Conservation (phyloP, 2,329 filamentous ascomycete genomes). For the Ascochyta clinopodiicola region DNA sequence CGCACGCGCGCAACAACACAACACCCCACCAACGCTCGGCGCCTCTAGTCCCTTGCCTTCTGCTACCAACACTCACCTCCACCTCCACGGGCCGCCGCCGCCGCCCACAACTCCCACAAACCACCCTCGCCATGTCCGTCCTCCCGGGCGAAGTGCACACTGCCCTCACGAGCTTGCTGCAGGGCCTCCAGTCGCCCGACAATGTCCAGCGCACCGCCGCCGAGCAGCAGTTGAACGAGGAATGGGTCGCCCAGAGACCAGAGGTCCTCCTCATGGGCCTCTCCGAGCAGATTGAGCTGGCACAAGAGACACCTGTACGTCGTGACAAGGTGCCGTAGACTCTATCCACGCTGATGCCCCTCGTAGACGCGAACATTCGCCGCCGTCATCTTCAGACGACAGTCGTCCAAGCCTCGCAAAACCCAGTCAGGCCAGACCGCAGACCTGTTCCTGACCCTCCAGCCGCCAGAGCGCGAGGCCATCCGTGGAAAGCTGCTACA, state of each 20-base stretch:
- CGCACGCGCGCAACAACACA: slow-evolving; percentile 6
- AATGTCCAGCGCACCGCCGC: slow-evolving; percentile 84
- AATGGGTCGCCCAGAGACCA: slow-evolving; percentile 83
- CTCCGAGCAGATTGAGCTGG: slow-evolving; percentile 85
- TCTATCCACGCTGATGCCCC: slow-evolving; percentile 11
- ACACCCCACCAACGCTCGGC: slow-evolving; percentile 1
- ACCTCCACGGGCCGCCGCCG: slow-evolving; percentile 28
- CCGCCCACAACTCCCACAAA: slow-evolving; percentile 25
- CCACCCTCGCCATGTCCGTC: slow-evolving; percentile 71
- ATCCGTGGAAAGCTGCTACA: slow-evolving; percentile 87
- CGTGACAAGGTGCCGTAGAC: not conserved
- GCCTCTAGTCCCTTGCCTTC: slow-evolving; percentile 12
- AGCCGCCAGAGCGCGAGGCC: slow-evolving; percentile 72
- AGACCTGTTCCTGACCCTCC: slow-evolving; percentile 85
- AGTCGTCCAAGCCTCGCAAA: slow-evolving; percentile 87
- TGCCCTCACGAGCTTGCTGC: slow-evolving; percentile 84
- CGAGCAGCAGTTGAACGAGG: slow-evolving; percentile 87
- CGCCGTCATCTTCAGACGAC: slow-evolving; percentile 91
- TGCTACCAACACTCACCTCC: slow-evolving; percentile 5
- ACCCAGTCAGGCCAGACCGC: slow-evolving; percentile 69
- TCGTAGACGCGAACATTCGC: slow-evolving; percentile 84
- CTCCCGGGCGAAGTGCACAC: slow-evolving; percentile 83
- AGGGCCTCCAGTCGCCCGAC: slow-evolving; percentile 87
- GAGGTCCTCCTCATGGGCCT: slow-evolving; percentile 93
- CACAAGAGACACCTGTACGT: slow-evolving; percentile 74